Percentiles rank a stretch among this genome's conserved stretches.
These are phyloP conservation scores for Blastocystis sp. DNA, from an alignment of 352 stramenopile species.

Conservation along the genomic window DNA sequence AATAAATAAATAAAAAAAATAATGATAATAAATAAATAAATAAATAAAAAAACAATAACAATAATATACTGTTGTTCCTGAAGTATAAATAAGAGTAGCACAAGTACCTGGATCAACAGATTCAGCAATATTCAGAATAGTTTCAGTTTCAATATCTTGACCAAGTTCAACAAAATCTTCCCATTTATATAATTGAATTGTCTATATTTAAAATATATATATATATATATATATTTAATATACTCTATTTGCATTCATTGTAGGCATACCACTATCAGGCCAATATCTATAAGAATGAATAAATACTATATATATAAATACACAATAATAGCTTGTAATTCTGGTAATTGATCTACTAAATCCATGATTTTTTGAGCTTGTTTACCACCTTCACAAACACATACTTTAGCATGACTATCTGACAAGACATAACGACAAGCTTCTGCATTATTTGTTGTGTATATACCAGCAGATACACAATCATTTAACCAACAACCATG, in stretches of 20 bases:
- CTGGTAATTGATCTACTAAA: slow-evolving; percentile 59
- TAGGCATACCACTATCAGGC: slow-evolving; percentile 48
- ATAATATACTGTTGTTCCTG: slow-evolving; percentile 48
- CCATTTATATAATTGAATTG: slow-evolving; percentile 47
- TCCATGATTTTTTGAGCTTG: slow-evolving; percentile 75
- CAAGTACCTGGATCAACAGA: slow-evolving; percentile 47
- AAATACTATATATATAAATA: slow-evolving; percentile 62
- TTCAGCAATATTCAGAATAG: slow-evolving; percentile 31
- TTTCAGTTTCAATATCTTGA: slow-evolving; percentile 17
- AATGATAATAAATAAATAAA: too few relatives aligned
- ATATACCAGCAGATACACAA: slow-evolving; percentile 72
- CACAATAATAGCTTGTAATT: slow-evolving; percentile 74
- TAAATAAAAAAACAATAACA: neutral
- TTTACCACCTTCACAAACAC: slow-evolving; percentile 68
- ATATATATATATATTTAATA: too few relatives aligned
- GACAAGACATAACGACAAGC: slow-evolving; percentile 73
- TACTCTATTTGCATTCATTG: slow-evolving; percentile 39
- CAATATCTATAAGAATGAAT: too few relatives aligned
- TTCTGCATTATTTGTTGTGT: slow-evolving; percentile 72
- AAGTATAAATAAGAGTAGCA: slow-evolving; percentile 59
- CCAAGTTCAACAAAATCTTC: slow-evolving; percentile 47
- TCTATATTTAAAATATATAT: slow-evolving; percentile 3
- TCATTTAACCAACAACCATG: slow-evolving; percentile 71
- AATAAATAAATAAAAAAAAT: too few relatives aligned
- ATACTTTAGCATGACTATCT: slow-evolving; percentile 68